Conservation (phyloP, 805 yeast species). For the Jamesozyma hellenica region DNA sequence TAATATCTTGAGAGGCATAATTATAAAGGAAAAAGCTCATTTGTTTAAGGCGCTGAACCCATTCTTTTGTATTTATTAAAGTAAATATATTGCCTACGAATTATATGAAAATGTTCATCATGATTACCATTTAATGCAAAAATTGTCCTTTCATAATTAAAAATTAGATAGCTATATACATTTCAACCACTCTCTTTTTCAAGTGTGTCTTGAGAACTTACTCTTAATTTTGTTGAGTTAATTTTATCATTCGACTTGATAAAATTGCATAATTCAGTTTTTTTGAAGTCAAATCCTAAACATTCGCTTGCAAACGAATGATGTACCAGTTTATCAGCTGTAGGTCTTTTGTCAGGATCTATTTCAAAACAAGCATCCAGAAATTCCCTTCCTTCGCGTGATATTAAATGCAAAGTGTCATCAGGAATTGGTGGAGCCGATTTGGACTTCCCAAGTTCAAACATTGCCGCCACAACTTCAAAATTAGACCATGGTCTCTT, state of each 20-base stretch:
- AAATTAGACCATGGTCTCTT: slow-evolving; percentile 94
- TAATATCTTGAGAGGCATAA: no score
- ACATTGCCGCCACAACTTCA: slow-evolving; percentile 91
- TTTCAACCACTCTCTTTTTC: not conserved
- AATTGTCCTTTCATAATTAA: no score
- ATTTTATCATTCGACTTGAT: slow-evolving; percentile 37
- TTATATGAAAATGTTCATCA: no score
- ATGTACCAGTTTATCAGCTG: slow-evolving; percentile 54
- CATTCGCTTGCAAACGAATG: slow-evolving; percentile 43
- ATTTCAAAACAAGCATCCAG: slow-evolving; percentile 64
- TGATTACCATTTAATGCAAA: no score
- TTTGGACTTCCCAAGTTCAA: slow-evolving; percentile 74
- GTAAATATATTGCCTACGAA: no score
- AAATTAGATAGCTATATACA: no score
- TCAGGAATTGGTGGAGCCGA: slow-evolving; percentile 94
- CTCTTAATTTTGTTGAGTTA: slow-evolving; percentile 24
- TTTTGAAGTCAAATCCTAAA: slow-evolving; percentile 38
- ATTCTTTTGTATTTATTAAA: no score
- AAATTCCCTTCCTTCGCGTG: slow-evolving; percentile 57
- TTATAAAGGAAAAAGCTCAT: no score
- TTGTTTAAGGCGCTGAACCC: no score
- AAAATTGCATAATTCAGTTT: slow-evolving; percentile 46
- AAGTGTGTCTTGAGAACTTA: slow-evolving; percentile 15
- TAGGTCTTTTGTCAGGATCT: slow-evolving; percentile 81
- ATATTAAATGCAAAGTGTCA: slow-evolving; percentile 60